Conservation (phyloP, 2,329 filamentous ascomycete genomes). For the Aotearoamyces nothofagi region DNA sequence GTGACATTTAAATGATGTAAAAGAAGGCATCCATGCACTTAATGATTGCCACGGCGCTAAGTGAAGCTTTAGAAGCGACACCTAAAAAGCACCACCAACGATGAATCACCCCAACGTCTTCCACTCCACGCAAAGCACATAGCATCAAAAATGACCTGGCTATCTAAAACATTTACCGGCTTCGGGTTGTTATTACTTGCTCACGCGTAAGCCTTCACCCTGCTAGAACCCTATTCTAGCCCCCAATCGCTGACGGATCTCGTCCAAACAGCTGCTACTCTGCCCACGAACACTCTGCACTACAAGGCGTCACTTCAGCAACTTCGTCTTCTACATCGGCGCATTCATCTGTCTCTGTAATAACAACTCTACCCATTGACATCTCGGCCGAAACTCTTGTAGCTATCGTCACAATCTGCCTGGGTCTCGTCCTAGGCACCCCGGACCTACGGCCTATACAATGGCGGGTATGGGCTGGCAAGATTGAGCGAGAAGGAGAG, state of each 20-base stretch:
- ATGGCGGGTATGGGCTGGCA: conserved; percentile 68
- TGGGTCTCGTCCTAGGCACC: conserved; percentile 68
- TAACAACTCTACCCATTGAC: conserved; percentile 55
- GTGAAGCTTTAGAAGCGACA: no score
- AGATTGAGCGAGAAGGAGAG: conserved; percentile 65
- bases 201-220: conserved; percentile 58
- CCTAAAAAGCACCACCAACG: no score
- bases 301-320: conserved; percentile 43
- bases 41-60: no score
- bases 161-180: conserved; percentile 55
- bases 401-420: conserved; percentile 64
- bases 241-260: conserved; percentile 3
- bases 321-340: conserved; percentile 29
- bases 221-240: conserved; percentile 3
- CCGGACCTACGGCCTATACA: conserved; percentile 72
- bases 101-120: no score
- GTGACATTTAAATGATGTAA: no score
- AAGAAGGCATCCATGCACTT: no score
- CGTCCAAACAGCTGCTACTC: conserved; percentile 69
- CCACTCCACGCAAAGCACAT: no score
- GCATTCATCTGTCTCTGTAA: conserved; percentile 21
- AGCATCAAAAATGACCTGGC: conserved; percentile 50
- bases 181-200: conserved; percentile 66
- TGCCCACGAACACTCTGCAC: conserved; percentile 75
- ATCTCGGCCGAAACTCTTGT: conserved; percentile 77